Base-by-base conservation (phyloP, 2,329 filamentous ascomycete genomes). In the Penicillium sp. region DNA sequence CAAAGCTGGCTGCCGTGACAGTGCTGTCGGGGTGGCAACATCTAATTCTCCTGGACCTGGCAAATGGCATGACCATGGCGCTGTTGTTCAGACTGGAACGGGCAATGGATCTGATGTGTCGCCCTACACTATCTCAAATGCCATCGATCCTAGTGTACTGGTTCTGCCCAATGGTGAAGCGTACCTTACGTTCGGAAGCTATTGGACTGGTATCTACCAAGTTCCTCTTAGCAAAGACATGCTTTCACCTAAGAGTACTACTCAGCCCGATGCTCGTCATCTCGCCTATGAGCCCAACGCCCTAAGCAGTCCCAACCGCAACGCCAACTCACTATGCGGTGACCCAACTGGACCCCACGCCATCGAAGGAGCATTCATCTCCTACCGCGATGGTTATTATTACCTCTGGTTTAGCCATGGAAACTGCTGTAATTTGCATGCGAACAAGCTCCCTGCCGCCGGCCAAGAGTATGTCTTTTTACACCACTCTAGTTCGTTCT, bases 161-260 rank as follows among this genome's bases (percentile, higher is more conserved):
- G 62, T 77, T 13, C 74, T 74, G 39, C 48, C 55, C 1, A 65
- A 69, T 24, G 64, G 65, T 3, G 62, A 65, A 5, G 81, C 79
- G 60, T 80, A 79, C 57, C 71, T 87, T 65, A 84, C 78, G 51
- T 90, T 88, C 59, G 88, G 88, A 44, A 87, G 84, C 44, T 90
- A 89, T 78, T 91, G 87, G 87, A 74, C 76, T 6, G 83, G 86
- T 62, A 80, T 90, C 60, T 88, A 84, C 77, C 83, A 86, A 67
- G 82, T 86, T 1, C 71, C 77, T 35, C 78, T 89, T 57, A 58
- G 57, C 9, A 37, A 61, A 2, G 65, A 71, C 43, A 52, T 72
- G 10, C 44, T 73, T 13, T 68, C 68, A 1, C 50, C 60, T 1
- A 55, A 52, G 10, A 65, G 59, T 16, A 66, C 58, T 2, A 61